phyloP scores from a whole-genome alignment of 176 grass and related monocot genomes.

The Stipa capillata region DNA sequence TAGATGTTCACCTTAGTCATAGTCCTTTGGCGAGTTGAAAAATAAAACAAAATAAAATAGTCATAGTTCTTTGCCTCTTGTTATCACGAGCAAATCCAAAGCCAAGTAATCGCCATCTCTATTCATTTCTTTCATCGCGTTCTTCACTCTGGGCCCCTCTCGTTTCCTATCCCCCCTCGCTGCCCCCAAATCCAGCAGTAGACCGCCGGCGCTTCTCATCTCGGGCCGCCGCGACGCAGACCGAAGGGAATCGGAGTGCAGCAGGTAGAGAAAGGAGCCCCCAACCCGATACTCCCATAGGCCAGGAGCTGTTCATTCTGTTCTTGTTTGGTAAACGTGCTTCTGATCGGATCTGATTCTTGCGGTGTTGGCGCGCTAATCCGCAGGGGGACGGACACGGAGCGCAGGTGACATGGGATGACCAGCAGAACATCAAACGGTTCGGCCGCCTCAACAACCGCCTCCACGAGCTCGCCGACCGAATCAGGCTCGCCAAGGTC shows the following conservation, averaged over 20 bases:
- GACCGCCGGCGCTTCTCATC: not conserved
- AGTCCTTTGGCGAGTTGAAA: no score
- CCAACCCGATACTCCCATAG: not conserved
- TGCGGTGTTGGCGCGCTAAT: not conserved
- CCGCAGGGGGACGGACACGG: constrained; percentile 75
- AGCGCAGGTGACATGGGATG: constrained; percentile 98
- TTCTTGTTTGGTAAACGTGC: not conserved
- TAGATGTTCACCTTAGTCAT: no score
- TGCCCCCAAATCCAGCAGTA: not conserved
- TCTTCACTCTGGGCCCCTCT: not conserved
- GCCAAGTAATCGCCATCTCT: not conserved
- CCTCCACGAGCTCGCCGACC: constrained; percentile 77
- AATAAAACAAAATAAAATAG: no score
- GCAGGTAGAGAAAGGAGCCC: constrained; percentile 26
- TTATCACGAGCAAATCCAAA: not conserved
- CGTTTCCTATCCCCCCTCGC: not conserved
- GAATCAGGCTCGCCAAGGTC: constrained; percentile 92
- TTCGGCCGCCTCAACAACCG: constrained; percentile 97
- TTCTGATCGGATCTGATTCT: constrained; percentile 3
- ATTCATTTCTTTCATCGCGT: not conserved
- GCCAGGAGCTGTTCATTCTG: not conserved
- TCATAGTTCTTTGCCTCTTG: not conserved
- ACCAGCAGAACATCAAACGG: constrained; percentile 97
- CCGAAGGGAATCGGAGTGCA: constrained; percentile 24
- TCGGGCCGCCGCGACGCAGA: not conserved